phyloP scores from a whole-genome alignment of 2,329 filamentous ascomycete genomes.

The Paracorniculantispora psalliotae region DNA sequence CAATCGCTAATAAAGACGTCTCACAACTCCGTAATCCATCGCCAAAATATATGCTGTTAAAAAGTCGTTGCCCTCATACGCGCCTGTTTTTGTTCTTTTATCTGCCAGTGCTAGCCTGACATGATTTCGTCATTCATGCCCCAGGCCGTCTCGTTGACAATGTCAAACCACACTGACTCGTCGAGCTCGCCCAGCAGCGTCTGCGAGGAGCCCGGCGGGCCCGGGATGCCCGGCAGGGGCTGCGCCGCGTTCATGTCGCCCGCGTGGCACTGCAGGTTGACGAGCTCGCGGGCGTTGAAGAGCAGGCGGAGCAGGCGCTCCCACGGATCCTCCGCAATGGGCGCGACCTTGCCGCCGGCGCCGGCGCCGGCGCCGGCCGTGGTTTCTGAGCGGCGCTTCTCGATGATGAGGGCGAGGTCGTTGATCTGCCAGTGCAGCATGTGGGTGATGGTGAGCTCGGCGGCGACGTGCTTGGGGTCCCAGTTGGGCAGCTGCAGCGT shows the following conservation, averaged over 20 bases:
- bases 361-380: constrained; percentile 4
- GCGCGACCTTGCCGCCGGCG: constrained; percentile 5
- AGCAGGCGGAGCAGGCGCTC: constrained; percentile 29
- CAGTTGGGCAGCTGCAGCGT: constrained; percentile 42
- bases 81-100: neutral
- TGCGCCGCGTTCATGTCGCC: constrained; percentile 18
- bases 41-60: neutral
- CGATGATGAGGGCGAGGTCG: constrained; percentile 26
- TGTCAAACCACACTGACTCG: constrained; percentile 15
- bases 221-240: constrained; percentile 17
- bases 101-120: constrained; percentile 3
- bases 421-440: constrained; percentile 25
- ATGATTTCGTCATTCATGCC: constrained; percentile 15
- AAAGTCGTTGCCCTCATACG: neutral
- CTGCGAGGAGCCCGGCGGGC: constrained; percentile 12
- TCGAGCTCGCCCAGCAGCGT: constrained; percentile 12
- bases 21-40: no score
- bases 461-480: constrained; percentile 31
- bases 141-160: constrained; percentile 14
- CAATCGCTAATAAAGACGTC: no score
- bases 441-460: constrained; percentile 16
- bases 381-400: constrained; percentile 24
- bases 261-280: constrained; percentile 29
- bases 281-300: constrained; percentile 25
- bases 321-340: constrained; percentile 26